These are phyloP conservation scores for Lipomyces oligophaga DNA, from an alignment of 805 yeast species.

Conservation along the genomic window DNA sequence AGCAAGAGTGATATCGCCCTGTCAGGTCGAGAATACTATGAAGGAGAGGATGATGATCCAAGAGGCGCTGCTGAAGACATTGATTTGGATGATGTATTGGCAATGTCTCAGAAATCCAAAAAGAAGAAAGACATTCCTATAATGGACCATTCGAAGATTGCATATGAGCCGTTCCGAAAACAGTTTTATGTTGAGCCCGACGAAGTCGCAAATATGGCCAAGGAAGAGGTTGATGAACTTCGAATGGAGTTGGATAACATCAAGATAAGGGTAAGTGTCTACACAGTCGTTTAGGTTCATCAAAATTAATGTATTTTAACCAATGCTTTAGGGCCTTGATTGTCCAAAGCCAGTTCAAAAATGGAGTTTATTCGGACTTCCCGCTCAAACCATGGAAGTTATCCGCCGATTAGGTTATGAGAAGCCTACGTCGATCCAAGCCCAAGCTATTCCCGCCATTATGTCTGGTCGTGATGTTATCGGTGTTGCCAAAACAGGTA, in stretches of 20 bases:
- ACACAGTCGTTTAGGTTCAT: neutral
- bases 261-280: slow-evolving; percentile 43
- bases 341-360: slow-evolving; percentile 63
- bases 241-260: slow-evolving; percentile 61
- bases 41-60: slow-evolving; percentile 28
- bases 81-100: slow-evolving; percentile 36
- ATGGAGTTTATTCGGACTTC: slow-evolving; percentile 82
- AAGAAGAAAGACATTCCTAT: slow-evolving; percentile 50
- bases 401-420: slow-evolving; percentile 52
- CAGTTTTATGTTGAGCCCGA: slow-evolving; percentile 59
- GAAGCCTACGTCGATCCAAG: slow-evolving; percentile 81
- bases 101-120: slow-evolving; percentile 37
- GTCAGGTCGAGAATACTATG: slow-evolving; percentile 13
- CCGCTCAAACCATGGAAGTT: slow-evolving; percentile 52
- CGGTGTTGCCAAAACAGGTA: slow-evolving; percentile 94
- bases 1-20: too few relatives aligned
- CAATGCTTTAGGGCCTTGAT: slow-evolving; percentile 42
- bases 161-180: slow-evolving; percentile 55
- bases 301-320: neutral
- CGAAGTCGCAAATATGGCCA: slow-evolving; percentile 47
- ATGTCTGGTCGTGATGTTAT: slow-evolving; percentile 88
- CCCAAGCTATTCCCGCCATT: slow-evolving; percentile 84
- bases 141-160: slow-evolving; percentile 46
- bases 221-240: slow-evolving; percentile 54
- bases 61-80: slow-evolving; percentile 35